phyloP scores from a whole-genome alignment of 2,329 filamentous ascomycete genomes.

The Talaromyces islandicus region DNA sequence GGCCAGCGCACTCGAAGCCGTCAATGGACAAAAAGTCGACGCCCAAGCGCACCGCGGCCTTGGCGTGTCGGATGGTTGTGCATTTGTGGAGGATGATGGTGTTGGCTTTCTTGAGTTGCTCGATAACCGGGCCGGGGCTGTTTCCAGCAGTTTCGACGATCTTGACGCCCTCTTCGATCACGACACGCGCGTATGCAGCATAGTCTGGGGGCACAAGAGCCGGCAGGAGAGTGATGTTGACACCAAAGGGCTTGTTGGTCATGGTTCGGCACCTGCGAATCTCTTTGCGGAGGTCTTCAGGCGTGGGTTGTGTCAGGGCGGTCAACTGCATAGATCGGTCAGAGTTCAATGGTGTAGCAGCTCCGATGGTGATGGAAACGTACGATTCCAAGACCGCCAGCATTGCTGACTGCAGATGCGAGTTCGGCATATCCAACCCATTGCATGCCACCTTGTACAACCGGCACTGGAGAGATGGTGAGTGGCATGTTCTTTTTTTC shows the following conservation, averaged over 20 bases:
- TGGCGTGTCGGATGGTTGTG: constrained; percentile 89
- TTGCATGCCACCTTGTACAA: constrained; percentile 51
- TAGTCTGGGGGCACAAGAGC: constrained; percentile 89
- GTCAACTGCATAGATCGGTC: constrained; percentile 33
- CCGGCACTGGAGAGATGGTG: constrained; percentile 30
- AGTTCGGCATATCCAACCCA: constrained; percentile 52
- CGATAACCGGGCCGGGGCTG: constrained; percentile 83
- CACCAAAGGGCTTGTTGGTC: constrained; percentile 63
- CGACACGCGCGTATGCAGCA: constrained; percentile 79
- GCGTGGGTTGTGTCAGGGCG: constrained; percentile 79
- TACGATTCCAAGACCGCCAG: constrained; percentile 48
- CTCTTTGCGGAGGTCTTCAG: constrained; percentile 86
- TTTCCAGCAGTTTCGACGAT: constrained; percentile 94
- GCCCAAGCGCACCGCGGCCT: constrained; percentile 85
- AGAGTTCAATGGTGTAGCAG: not conserved
- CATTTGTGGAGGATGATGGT: constrained; percentile 91
- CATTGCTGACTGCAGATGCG: constrained; percentile 49
- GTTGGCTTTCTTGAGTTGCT: constrained; percentile 73
- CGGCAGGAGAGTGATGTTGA: constrained; percentile 92
- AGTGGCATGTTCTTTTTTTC: no score
- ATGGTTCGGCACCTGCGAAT: constrained; percentile 80
- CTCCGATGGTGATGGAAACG: constrained; percentile 9
- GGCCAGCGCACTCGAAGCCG: constrained; percentile 90
- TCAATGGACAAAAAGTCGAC: constrained; percentile 97
- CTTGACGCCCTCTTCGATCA: constrained; percentile 86